These are phyloP conservation scores for Linum tenue DNA, from an alignment of 345 rosid genomes.

Conservation along the genomic window DNA sequence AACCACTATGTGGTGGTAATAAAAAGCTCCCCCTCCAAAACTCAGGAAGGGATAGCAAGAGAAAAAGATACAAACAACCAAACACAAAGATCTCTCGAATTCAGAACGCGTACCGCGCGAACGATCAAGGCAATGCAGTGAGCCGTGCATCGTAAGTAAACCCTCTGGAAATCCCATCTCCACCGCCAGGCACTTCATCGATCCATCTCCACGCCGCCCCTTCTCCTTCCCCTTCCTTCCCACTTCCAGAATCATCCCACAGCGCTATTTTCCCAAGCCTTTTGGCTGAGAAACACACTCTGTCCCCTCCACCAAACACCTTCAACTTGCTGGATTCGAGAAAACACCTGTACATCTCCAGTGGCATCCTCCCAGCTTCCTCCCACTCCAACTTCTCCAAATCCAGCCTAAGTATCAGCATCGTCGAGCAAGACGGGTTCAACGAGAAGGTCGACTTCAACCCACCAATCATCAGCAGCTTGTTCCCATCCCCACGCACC, in stretches of 20 bases:
- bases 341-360: constrained; percentile 64
- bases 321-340: constrained; percentile 71
- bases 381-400: constrained; percentile 82
- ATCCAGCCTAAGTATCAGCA: constrained; percentile 63
- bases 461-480: constrained; percentile 73
- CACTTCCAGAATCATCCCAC: constrained; percentile 53
- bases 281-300: constrained; percentile 74
- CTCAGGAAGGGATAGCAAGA: no score
- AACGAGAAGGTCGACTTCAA: constrained; percentile 60
- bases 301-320: constrained; percentile 80
- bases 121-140: constrained; percentile 37
- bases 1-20: no score
- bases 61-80: no score
- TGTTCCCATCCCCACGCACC: constrained; percentile 44
- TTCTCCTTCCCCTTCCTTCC: background rate
- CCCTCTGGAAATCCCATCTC: constrained; percentile 68
- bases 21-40: no score
- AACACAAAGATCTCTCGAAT: no score
- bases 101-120: no score
- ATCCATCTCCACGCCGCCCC: constrained; percentile 60
- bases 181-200: constrained; percentile 53
- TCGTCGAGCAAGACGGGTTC: constrained; percentile 72
- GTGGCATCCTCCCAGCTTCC: constrained; percentile 79
- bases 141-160: constrained; percentile 62
- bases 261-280: constrained; percentile 59